Percentiles rank a stretch among this genome's conserved stretches.
phyloP scores from a whole-genome alignment of 345 rosid genomes.

The Arabidopsis suecica region DNA sequence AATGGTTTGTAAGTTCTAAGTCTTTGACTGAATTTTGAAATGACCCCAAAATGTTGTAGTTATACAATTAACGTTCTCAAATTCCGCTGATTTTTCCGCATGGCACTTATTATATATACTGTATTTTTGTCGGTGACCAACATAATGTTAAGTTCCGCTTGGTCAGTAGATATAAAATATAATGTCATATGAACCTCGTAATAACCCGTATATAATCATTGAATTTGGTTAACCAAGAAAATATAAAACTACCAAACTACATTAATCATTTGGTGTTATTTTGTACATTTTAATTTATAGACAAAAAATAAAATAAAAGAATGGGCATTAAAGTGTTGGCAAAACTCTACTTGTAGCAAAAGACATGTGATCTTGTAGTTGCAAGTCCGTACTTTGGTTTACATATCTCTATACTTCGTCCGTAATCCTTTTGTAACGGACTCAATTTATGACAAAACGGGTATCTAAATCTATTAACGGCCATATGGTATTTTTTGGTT shows the following conservation, averaged over 20 bases:
- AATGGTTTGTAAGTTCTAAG: background rate
- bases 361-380: constrained; percentile 33
- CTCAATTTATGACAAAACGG: constrained; percentile 33
- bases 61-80: background rate
- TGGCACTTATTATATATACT: background rate
- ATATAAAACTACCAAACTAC: constrained; percentile 21
- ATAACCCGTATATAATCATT: background rate
- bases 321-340: constrained; percentile 25
- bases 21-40: background rate
- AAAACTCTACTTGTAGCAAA: constrained; percentile 35
- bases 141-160: background rate
- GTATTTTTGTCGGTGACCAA: background rate
- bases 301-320: background rate
- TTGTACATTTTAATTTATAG: background rate
- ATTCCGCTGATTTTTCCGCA: background rate
- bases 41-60: background rate
- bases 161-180: background rate
- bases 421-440: constrained; percentile 38
- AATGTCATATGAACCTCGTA: background rate
- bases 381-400: constrained; percentile 44
- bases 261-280: constrained; percentile 4
- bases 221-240: constrained; percentile 5
- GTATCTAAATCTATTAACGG: constrained; percentile 19
- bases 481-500: background rate
- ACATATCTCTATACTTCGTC: constrained; percentile 32